These are phyloP conservation scores for Penicillium janthinellum DNA, from an alignment of 2,329 filamentous ascomycete species.

Conservation along the genomic window DNA sequence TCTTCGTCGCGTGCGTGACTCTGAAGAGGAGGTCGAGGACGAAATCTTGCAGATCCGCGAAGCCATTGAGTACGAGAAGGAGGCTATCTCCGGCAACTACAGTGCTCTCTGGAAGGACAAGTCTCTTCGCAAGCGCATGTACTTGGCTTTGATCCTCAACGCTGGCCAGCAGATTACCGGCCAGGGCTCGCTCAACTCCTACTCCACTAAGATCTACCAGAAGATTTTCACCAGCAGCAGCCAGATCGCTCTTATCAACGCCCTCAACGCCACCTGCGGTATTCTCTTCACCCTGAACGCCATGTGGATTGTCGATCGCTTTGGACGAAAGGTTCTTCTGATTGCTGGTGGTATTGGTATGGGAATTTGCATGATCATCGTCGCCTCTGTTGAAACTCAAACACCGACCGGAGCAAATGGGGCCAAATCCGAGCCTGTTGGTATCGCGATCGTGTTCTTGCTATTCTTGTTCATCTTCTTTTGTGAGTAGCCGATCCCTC, in stretches of 20 bases:
- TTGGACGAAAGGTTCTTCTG: constrained; percentile 69
- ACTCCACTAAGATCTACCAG: constrained; percentile 74
- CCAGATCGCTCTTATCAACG: constrained; percentile 72
- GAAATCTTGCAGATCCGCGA: constrained; percentile 67
- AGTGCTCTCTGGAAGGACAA: constrained; percentile 69
- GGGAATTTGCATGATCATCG: constrained; percentile 70
- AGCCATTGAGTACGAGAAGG: constrained; percentile 71
- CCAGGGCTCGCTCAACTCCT: constrained; percentile 71
- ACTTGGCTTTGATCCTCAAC: constrained; percentile 67
- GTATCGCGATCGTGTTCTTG: constrained; percentile 69
- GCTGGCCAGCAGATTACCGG: constrained; percentile 72
- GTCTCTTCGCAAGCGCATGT: constrained; percentile 67
- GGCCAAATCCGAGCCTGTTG: constrained; percentile 61
- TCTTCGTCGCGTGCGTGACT: constrained; percentile 63
- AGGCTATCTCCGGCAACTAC: constrained; percentile 65
- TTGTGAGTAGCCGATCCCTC: constrained; percentile 24
- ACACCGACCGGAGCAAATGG: constrained; percentile 56
- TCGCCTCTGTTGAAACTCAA: constrained; percentile 58
- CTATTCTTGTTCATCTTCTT: constrained; percentile 65
- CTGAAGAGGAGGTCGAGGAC: constrained; percentile 66
- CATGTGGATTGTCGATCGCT: constrained; percentile 72
- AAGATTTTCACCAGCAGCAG: constrained; percentile 63
- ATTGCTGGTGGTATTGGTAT: constrained; percentile 70
- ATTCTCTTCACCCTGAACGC: constrained; percentile 74
- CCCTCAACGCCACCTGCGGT: constrained; percentile 71